Base-by-base conservation (phyloP, 2,329 filamentous ascomycete species). In the Pyrenophora seminiperda region DNA sequence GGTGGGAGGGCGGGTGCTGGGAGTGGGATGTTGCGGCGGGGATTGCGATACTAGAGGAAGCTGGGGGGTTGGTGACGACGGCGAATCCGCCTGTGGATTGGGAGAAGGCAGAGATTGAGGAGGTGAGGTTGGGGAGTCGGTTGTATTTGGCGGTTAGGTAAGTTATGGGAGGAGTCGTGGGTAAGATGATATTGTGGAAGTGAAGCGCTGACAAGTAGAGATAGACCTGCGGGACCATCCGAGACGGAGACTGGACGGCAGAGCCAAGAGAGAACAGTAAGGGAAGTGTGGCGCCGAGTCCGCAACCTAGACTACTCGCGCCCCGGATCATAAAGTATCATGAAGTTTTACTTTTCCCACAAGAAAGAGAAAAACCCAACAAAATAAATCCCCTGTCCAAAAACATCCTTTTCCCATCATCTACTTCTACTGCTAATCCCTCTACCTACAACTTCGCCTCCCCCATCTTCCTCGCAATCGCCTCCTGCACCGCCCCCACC, bases 1-100 rank as follows among this genome's bases (percentile, higher is more conserved):
- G 88, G 88, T 91, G 88, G 88, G 88, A 91, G 67, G 88, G 87
- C 3, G 88, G 88, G 0, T 90, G 87, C 63, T 90, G 88, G 88
- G 89, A 91, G 72, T 91, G 88, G 87, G 89, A 91, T 59, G 88
- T 91, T 3, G 87, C 88, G 1, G 89, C 88, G 10, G 88, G 88
- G 2, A 84, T 90, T 50, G 87, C 86, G 4, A 85, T 91, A 32
- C 74, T 91, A 1, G 76, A 85, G 49, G 88, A 91, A 73, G 88
- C 89, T 2, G 88, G 88, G 1, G 89, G 89, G 0, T 69, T 91
- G 3, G 79, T 91, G 15, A 91, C 88, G 0, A 88, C 85, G 3
- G 88, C 87, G 0, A 90, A 90, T 60, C 87, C 88, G 2, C 88
- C 88, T 1, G 71, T 79, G 31, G 76, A 88, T 56, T 70, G 75